Conservation (phyloP, 2,329 filamentous ascomycete genomes). For the Calonectria montana region DNA sequence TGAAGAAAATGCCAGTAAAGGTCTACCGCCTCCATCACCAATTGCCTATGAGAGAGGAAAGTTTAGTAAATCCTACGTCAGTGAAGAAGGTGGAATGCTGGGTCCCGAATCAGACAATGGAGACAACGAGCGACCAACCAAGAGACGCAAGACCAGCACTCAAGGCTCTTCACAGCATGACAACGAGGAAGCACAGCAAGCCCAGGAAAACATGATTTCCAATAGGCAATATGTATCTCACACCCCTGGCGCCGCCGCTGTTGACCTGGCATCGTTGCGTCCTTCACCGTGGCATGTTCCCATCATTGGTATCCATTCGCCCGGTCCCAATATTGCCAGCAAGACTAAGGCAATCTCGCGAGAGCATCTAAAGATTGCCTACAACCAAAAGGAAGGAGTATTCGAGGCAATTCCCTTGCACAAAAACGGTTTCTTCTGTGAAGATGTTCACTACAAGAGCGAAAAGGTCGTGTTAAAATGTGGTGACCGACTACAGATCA, state of each 20-base stretch:
- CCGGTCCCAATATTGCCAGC: conserved; percentile 67
- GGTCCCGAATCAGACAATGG: conserved; percentile 71
- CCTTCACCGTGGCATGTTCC: conserved; percentile 72
- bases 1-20: conserved; percentile 59
- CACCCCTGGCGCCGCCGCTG: conserved; percentile 67
- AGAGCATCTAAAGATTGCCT: conserved; percentile 78
- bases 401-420: conserved; percentile 74
- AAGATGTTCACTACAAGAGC: conserved; percentile 68
- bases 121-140: conserved; percentile 57
- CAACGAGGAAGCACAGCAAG: conserved; percentile 51
- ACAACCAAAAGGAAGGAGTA: conserved; percentile 69
- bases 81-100: conserved; percentile 76
- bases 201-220: conserved; percentile 61
- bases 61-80: conserved; percentile 74
- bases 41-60: conserved; percentile 63
- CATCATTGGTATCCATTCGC: conserved; percentile 79
- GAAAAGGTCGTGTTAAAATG: conserved; percentile 69
- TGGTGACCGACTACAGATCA: conserved; percentile 77
- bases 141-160: conserved; percentile 59
- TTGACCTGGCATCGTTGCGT: conserved; percentile 69
- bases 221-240: conserved; percentile 71
- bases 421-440: conserved; percentile 76
- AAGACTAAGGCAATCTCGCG: conserved; percentile 80
- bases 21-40: conserved; percentile 63
- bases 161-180: conserved; percentile 56